A percentile compares a stretch with the other conserved stretches of the same genome.
Conservation (phyloP, 2,329 filamentous ascomycete genomes). For the Trichophyton mentagrophytes region DNA sequence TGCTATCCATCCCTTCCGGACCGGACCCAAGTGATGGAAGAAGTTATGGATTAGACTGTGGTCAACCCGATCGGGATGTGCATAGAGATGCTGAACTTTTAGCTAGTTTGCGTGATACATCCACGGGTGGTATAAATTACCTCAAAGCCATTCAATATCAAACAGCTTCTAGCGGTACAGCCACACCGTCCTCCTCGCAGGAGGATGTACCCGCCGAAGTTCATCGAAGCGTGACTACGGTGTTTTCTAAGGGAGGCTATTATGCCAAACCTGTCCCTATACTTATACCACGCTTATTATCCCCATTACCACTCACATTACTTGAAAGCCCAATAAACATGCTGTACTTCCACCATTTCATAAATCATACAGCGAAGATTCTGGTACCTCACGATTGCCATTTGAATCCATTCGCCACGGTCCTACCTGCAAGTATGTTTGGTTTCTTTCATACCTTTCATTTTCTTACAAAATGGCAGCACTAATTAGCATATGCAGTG, state of each 20-base stretch:
- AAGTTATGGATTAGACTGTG: constrained; percentile 58
- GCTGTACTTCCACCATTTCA: constrained; percentile 59
- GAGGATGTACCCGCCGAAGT: neutral
- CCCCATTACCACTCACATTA: constrained; percentile 44
- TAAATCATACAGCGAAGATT: constrained; percentile 66
- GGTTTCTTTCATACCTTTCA: constrained; percentile 17
- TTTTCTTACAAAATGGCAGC: neutral
- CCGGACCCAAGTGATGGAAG: constrained; percentile 17
- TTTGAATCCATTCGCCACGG: constrained; percentile 47
- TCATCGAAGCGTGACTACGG: constrained; percentile 32
- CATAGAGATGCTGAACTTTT: constrained; percentile 56
- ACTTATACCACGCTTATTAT: constrained; percentile 45
- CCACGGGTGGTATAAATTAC: neutral
- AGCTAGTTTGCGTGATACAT: constrained; percentile 38
- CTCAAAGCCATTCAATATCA: too few relatives aligned
- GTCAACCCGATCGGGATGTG: constrained; percentile 55
- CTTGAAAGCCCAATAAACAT: constrained; percentile 67
- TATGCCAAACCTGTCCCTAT: constrained; percentile 58
- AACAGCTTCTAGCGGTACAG: neutral
- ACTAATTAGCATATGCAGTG: constrained; percentile 29
- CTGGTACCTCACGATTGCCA: constrained; percentile 50
- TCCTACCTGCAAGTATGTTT: constrained; percentile 49
- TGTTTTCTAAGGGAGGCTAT: constrained; percentile 51
- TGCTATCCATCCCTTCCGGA: constrained; percentile 36
- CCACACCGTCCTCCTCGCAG: neutral